phyloP scores from a whole-genome alignment of 1,284 basidiomycete species.

The Waitea zeae region DNA sequence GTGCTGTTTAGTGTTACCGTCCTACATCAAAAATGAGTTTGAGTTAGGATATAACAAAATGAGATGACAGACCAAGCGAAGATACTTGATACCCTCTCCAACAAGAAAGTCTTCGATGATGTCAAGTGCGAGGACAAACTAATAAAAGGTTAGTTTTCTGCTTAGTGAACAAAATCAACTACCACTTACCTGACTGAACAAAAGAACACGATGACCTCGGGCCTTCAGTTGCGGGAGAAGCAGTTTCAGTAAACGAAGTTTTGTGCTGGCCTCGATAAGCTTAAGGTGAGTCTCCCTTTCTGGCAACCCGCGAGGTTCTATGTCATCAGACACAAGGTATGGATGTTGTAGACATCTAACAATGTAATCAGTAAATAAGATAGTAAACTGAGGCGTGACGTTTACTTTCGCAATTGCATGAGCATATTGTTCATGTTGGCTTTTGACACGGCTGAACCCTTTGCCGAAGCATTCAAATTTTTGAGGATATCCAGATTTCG shows the following conservation, averaged over 20 bases:
- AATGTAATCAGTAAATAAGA: conserved; percentile 5
- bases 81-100: conserved; percentile 81
- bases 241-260: conserved; percentile 70
- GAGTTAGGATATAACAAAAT: conserved; percentile 2
- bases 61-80: conserved; percentile 56
- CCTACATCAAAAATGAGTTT: conserved; percentile 26
- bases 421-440: conserved; percentile 62
- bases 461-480: conserved; percentile 27
- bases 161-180: neutral
- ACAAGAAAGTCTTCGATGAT: conserved; percentile 85
- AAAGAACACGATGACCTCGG: conserved; percentile 83
- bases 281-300: conserved; percentile 55
- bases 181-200: conserved; percentile 90
- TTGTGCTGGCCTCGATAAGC: conserved; percentile 74
- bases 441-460: conserved; percentile 17
- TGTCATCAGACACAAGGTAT: conserved; percentile 69
- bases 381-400: conserved; percentile 4
- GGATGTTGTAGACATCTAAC: conserved; percentile 75
- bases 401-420: conserved; percentile 76
- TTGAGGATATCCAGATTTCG: conserved; percentile 52
- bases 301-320: conserved; percentile 60
- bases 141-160: conserved; percentile 4
- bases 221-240: conserved; percentile 80
- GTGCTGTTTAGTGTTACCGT: conserved; percentile 78
- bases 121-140: conserved; percentile 88